phyloP scores from a whole-genome alignment of 1,284 basidiomycete species.

The Cutaneotrichosporon cutaneum region DNA sequence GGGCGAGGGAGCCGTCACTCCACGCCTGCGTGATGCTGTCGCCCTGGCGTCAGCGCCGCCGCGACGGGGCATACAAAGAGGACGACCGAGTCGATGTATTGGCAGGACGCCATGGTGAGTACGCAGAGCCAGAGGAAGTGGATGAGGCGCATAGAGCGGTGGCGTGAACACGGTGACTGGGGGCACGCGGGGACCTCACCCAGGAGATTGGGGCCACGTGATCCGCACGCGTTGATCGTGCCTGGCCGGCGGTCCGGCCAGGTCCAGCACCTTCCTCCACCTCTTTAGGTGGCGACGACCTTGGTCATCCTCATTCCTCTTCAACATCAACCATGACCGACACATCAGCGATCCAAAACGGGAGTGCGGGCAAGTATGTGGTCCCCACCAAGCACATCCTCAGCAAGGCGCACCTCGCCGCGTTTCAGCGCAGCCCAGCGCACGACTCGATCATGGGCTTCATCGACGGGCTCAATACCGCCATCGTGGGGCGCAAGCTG shows the following conservation, averaged over 20 bases:
- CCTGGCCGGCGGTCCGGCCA: not conserved
- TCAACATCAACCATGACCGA: not conserved
- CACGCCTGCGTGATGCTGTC: conserved; percentile 51
- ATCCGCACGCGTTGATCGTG: not conserved
- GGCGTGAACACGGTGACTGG: not conserved
- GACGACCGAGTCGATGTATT: conserved; percentile 45
- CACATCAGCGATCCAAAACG: not conserved
- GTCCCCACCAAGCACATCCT: conserved; percentile 71
- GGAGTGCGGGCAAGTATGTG: conserved; percentile 22
- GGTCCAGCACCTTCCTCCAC: not conserved
- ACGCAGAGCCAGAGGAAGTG: not conserved
- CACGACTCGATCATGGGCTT: conserved; percentile 70
- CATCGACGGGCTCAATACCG: conserved; percentile 72
- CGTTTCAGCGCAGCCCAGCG: conserved; percentile 75
- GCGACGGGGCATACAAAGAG: conserved; percentile 41
- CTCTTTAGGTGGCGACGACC: not conserved
- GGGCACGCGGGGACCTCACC: not conserved
- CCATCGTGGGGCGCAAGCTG: conserved; percentile 74
- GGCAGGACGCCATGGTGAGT: conserved; percentile 37
- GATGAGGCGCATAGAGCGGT: conserved; percentile 3
- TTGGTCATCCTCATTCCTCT: not conserved
- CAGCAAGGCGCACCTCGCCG: conserved; percentile 70
- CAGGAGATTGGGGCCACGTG: not conserved
- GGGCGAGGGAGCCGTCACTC: conserved; percentile 40
- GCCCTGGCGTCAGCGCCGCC: conserved; percentile 33